Evolutionary conservation across 2,329 filamentous ascomycete species (phyloP).

Genomic region (Xylaria sp.): DNA sequence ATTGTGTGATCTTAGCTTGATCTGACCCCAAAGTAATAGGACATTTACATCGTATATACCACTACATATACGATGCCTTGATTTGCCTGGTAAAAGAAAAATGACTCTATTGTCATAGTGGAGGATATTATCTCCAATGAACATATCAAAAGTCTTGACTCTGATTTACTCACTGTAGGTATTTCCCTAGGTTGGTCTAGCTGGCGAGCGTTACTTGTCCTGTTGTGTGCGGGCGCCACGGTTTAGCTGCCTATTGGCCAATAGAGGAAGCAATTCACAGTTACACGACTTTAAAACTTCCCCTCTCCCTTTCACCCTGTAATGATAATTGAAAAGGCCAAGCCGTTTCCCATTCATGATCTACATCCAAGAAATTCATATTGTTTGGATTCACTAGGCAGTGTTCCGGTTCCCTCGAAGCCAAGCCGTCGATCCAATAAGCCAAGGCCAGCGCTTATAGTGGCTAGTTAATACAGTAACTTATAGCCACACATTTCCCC

Average conservation of each 20-base stretch:
- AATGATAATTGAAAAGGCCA: background rate
- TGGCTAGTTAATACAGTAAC: background rate
- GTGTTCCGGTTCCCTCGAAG: slow-evolving; percentile 14
- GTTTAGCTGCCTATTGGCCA: background rate
- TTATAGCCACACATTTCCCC: slow-evolving; percentile 16
- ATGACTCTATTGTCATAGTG: background rate
- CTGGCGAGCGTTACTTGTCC: background rate
- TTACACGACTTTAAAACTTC: background rate
- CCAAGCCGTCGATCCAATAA: slow-evolving; percentile 26
- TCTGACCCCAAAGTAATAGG: background rate
- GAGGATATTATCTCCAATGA: background rate
- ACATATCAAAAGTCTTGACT: background rate
- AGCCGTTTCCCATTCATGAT: background rate
- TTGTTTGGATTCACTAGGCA: slow-evolving; percentile 1
- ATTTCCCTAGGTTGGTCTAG: background rate
- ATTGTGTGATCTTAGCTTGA: slow-evolving; percentile 10
- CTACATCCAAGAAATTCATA: background rate
- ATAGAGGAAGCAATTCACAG: background rate
- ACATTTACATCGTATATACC: background rate
- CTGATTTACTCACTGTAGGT: no score
- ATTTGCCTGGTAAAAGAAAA: no score
- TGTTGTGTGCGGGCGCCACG: no score
- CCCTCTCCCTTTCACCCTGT: background rate
- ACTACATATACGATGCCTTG: background rate
- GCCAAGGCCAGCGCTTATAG: slow-evolving; percentile 27